Percentiles rank a stretch among this genome's conserved stretches.
These are phyloP conservation scores for Discostella pseudostelligera DNA, from an alignment of 108 stramenopile species.

Conservation along the genomic window DNA sequence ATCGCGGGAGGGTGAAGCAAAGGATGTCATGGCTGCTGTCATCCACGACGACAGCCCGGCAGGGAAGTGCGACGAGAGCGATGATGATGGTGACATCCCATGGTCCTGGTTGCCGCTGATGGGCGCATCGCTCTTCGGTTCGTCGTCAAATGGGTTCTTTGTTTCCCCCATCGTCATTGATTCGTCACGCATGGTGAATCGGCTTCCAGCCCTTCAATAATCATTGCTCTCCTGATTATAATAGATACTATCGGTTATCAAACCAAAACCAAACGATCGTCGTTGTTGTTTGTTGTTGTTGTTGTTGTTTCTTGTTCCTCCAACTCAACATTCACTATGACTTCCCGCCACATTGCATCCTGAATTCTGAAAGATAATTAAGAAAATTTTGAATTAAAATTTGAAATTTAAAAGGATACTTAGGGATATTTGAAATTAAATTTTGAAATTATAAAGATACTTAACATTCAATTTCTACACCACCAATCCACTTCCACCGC, in stretches of 20 bases:
- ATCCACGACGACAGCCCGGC: slow-evolving; percentile 37
- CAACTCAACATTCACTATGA: too few relatives aligned
- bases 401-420: background rate
- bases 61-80: slow-evolving; percentile 26
- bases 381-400: too few relatives aligned
- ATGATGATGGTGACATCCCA: slow-evolving; percentile 6
- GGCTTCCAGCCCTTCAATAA: background rate
- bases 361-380: too few relatives aligned
- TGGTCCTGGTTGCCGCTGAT: background rate
- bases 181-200: background rate
- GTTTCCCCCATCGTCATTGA: background rate
- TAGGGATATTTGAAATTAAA: too few relatives aligned
- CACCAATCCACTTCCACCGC: background rate
- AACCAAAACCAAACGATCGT: too few relatives aligned
- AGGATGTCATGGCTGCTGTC: background rate
- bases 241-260: too few relatives aligned
- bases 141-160: slow-evolving; percentile 28
- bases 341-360: too few relatives aligned
- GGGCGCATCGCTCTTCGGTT: background rate
- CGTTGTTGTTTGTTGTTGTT: too few relatives aligned
- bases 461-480: background rate
- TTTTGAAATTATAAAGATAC: background rate
- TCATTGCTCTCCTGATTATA: too few relatives aligned
- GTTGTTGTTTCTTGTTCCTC: too few relatives aligned
- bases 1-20: background rate